These are phyloP conservation scores for Raddia distichophylla DNA, from an alignment of 176 grass and related monocot genomes.

Conservation along the genomic window DNA sequence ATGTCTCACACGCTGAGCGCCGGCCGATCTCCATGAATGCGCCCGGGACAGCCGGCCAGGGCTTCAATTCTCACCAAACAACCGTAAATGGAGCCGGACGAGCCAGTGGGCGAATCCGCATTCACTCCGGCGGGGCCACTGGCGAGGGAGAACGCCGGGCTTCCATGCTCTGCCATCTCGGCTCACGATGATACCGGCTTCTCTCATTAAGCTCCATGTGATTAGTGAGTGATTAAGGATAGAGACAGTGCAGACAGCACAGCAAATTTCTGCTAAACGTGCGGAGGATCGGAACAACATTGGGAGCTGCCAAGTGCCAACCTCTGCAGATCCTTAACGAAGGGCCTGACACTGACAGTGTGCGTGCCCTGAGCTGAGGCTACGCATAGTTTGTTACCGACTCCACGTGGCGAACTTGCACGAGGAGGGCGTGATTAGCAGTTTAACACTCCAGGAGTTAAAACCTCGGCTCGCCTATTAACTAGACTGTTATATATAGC, in stretches of 20 bases:
- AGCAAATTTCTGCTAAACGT: not conserved
- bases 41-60: constrained; percentile 31
- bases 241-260: not conserved
- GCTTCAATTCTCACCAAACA: constrained; percentile 56
- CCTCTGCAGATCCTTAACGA: constrained; percentile 9
- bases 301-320: not conserved
- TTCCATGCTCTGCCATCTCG: not conserved
- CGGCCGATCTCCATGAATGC: constrained; percentile 44
- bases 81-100: constrained; percentile 22
- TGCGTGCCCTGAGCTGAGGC: constrained; percentile 19
- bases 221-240: not conserved
- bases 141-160: not conserved
- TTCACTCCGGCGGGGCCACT: constrained; percentile 39
- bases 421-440: not conserved
- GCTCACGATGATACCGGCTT: not conserved
- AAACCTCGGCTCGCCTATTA: not conserved
- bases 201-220: not conserved
- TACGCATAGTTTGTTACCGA: not conserved
- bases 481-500: not conserved
- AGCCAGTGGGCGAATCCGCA: constrained; percentile 6
- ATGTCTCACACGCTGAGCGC: constrained; percentile 10
- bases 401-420: not conserved
- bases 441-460: not conserved
- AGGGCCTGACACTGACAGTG: not conserved
- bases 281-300: not conserved